Percentiles rank a stretch among this genome's conserved stretches.
phyloP scores from a whole-genome alignment of 2,329 filamentous ascomycete genomes.

The Claviceps purpurea region DNA sequence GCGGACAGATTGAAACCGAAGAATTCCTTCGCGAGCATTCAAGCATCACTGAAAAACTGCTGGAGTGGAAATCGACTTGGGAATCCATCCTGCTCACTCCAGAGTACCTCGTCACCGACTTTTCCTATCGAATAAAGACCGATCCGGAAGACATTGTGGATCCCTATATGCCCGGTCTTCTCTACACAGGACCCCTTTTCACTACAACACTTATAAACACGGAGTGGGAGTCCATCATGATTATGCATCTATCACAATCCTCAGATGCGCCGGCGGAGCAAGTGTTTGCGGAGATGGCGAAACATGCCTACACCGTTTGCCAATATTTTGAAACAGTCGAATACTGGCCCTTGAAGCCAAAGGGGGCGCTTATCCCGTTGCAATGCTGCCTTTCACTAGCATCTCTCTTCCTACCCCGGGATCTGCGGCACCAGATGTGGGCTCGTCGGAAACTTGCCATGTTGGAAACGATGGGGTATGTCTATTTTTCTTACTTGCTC shows the following conservation, averaged over 20 bases:
- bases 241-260: slow-evolving; percentile 71
- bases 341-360: slow-evolving; percentile 54
- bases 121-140: slow-evolving; percentile 37
- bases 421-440: slow-evolving; percentile 64
- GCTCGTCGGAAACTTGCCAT: slow-evolving; percentile 63
- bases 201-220: slow-evolving; percentile 60
- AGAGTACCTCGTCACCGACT: slow-evolving; percentile 49
- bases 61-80: slow-evolving; percentile 41
- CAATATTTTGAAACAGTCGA: slow-evolving; percentile 70
- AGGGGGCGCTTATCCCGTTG: slow-evolving; percentile 56
- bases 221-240: slow-evolving; percentile 64
- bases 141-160: slow-evolving; percentile 57
- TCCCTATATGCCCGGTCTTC: slow-evolving; percentile 53
- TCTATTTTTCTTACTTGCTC: neutral
- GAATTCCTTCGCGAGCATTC: slow-evolving; percentile 52
- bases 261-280: slow-evolving; percentile 40
- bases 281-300: slow-evolving; percentile 39
- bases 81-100: slow-evolving; percentile 49
- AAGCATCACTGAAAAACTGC: slow-evolving; percentile 32
- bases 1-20: slow-evolving; percentile 48
- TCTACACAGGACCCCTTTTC: slow-evolving; percentile 61
- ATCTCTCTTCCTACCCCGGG: slow-evolving; percentile 65
- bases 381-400: slow-evolving; percentile 68
- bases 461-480: slow-evolving; percentile 69
- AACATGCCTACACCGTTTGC: slow-evolving; percentile 56